Evolutionary conservation across 768 basidiomycete genomes (phyloP).

Genomic region (Leucocoprinus birnbaumii): DNA sequence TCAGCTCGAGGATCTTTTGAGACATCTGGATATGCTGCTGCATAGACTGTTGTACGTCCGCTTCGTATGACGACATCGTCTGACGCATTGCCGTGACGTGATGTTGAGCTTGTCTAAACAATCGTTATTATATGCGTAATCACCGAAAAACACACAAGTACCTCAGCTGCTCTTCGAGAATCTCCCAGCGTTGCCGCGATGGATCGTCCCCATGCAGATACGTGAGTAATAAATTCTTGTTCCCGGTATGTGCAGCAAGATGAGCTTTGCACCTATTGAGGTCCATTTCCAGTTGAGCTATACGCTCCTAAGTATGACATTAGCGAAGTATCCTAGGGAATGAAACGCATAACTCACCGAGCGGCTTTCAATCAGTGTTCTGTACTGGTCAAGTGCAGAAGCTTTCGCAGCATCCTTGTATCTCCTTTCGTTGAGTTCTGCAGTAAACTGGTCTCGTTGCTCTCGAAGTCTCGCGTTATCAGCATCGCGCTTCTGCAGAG

Average conservation of each 20-base stretch:
- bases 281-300: conserved; percentile 69
- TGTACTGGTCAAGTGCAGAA: conserved; percentile 61
- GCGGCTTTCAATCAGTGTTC: conserved; percentile 61
- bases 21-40: conserved; percentile 48
- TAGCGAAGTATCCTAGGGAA: not conserved
- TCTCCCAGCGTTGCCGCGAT: conserved; percentile 46
- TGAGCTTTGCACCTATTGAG: conserved; percentile 67
- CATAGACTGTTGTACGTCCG: conserved; percentile 50
- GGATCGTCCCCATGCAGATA: conserved; percentile 53
- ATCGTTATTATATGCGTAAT: conserved; percentile 2
- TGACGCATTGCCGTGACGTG: conserved; percentile 50
- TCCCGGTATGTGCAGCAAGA: conserved; percentile 70
- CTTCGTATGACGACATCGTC: conserved; percentile 38
- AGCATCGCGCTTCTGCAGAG: conserved; percentile 60
- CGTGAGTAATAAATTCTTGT: conserved; percentile 72
- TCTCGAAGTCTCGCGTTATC: conserved; percentile 71
- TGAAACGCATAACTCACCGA: conserved; percentile 31
- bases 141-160: conserved; percentile 29
- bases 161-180: conserved; percentile 53
- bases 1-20: conserved; percentile 42
- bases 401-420: conserved; percentile 58
- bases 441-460: conserved; percentile 61
- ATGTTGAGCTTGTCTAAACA: conserved; percentile 48
- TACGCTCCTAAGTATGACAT: conserved; percentile 55
- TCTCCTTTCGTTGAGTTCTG: conserved; percentile 68